phyloP scores from a whole-genome alignment of 768 basidiomycete genomes.

The Russula virescens region DNA sequence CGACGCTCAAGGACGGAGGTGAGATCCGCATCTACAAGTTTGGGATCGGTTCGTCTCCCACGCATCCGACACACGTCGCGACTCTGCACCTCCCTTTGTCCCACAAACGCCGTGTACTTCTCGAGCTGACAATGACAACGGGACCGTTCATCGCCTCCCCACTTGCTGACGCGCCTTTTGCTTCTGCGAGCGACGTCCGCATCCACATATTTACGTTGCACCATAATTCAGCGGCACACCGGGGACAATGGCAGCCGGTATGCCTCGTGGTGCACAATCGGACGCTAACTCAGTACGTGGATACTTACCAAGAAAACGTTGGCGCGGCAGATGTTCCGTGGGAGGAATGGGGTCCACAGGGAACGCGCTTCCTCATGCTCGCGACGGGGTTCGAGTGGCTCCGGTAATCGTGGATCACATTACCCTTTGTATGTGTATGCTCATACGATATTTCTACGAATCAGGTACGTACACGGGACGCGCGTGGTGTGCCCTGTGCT shows the following conservation, averaged over 20 bases:
- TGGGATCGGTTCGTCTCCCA: slow-evolving; percentile 7
- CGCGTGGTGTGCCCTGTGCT: slow-evolving; percentile 32
- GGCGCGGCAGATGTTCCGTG: slow-evolving; percentile 28
- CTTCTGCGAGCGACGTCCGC: slow-evolving; percentile 24
- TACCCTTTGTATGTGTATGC: too few relatives aligned
- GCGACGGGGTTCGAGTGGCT: slow-evolving; percentile 36
- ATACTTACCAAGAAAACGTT: background rate
- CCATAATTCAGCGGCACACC: slow-evolving; percentile 19
- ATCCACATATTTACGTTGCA: slow-evolving; percentile 30
- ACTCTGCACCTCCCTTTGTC: slow-evolving; percentile 28
- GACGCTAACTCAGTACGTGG: slow-evolving; percentile 26
- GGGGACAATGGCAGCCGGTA: slow-evolving; percentile 23
- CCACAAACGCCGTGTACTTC: slow-evolving; percentile 12
- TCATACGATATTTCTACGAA: too few relatives aligned
- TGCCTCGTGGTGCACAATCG: slow-evolving; percentile 35
- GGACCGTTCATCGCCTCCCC: slow-evolving; percentile 28
- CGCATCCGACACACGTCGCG: slow-evolving; percentile 23
- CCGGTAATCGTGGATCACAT: slow-evolving; percentile 10
- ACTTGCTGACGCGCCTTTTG: slow-evolving; percentile 23
- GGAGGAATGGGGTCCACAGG: slow-evolving; percentile 36
- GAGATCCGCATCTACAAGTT: slow-evolving; percentile 42
- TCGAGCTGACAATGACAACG: slow-evolving; percentile 27
- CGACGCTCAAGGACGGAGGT: slow-evolving; percentile 33
- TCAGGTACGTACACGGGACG: slow-evolving; percentile 36
- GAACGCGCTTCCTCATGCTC: slow-evolving; percentile 33